Conservation (phyloP, 2,329 filamentous ascomycete genomes). For the Fusarium vanettenii region DNA sequence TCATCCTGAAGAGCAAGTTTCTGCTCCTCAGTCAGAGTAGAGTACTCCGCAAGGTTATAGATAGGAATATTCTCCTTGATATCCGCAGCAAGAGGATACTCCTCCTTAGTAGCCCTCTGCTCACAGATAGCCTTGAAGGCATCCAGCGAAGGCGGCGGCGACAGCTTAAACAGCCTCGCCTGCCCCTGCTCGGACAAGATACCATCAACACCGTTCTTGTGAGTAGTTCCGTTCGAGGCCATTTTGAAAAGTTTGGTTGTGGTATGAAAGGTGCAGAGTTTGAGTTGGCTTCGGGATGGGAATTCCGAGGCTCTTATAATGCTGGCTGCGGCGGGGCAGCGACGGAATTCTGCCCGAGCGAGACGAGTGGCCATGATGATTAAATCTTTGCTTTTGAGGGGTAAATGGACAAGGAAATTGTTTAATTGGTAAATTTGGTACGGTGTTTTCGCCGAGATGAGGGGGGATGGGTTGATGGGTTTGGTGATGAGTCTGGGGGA, state of each 20-base stretch:
- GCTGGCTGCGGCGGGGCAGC: neutral
- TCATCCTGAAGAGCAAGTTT: conserved; percentile 65
- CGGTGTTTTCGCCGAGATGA: neutral
- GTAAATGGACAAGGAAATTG: no score
- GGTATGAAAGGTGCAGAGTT: neutral
- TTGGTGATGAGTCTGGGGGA: neutral
- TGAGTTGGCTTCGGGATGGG: neutral
- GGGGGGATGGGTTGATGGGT: neutral
- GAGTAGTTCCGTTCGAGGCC: conserved; percentile 4
- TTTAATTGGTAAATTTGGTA: neutral
- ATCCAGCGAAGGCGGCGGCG: conserved; percentile 52
- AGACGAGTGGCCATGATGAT: neutral
- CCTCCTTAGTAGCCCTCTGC: conserved; percentile 47
- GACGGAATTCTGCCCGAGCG: conserved; percentile 15
- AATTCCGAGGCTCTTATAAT: conserved; percentile 11
- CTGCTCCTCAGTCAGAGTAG: conserved; percentile 35
- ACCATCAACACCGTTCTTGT: neutral
- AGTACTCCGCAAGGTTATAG: conserved; percentile 59
- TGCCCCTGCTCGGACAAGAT: conserved; percentile 18
- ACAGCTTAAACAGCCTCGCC: conserved; percentile 37
- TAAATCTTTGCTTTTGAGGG: neutral
- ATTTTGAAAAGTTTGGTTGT: conserved; percentile 4
- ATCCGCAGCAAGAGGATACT: conserved; percentile 60
- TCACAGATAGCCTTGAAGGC: conserved; percentile 59
- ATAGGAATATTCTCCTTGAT: conserved; percentile 66